Conservation (phyloP, 352 stramenopile genomes). For the Phytophthora tentaculata region DNA sequence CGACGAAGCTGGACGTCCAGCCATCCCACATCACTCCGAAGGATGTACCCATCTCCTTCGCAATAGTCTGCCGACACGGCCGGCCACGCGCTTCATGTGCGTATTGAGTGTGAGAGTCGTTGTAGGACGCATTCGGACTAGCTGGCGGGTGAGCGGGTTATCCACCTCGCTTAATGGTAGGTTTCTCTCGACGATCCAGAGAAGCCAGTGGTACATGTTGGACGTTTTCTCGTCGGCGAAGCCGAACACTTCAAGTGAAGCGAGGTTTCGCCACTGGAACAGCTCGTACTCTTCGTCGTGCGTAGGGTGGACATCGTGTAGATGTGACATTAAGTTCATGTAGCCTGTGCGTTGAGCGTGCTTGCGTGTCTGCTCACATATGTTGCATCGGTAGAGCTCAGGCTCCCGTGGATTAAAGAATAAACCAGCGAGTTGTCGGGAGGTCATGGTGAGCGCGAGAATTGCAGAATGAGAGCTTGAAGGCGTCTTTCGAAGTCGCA, state of each 20-base stretch:
- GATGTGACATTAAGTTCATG: neutral
- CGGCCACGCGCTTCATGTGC: neutral
- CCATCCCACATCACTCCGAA: constrained; percentile 1
- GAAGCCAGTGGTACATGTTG: constrained; percentile 1
- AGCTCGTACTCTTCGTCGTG: neutral
- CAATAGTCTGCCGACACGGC: neutral
- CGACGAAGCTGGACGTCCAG: neutral
- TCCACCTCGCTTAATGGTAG: neutral
- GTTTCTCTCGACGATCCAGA: neutral
- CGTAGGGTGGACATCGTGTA: neutral
- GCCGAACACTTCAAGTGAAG: neutral
- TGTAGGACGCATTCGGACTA: neutral
- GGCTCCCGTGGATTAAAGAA: constrained; percentile 20
- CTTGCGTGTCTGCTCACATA: constrained; percentile 25
- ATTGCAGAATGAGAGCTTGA: neutral
- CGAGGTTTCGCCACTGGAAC: neutral
- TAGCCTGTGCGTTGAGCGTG: constrained; percentile 12
- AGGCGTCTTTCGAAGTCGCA: too few relatives aligned
- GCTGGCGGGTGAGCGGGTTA: neutral
- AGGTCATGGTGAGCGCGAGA: neutral
- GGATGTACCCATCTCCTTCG: neutral
- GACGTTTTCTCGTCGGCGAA: neutral
- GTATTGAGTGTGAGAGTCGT: neutral
- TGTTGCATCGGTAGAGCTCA: constrained; percentile 26
- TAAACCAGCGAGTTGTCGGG: constrained; percentile 1